Evolutionary conservation across 768 basidiomycete species (phyloP), one percentile per base, ranked within the genome.

Genomic region (Psilocybe cubensis): DNA sequence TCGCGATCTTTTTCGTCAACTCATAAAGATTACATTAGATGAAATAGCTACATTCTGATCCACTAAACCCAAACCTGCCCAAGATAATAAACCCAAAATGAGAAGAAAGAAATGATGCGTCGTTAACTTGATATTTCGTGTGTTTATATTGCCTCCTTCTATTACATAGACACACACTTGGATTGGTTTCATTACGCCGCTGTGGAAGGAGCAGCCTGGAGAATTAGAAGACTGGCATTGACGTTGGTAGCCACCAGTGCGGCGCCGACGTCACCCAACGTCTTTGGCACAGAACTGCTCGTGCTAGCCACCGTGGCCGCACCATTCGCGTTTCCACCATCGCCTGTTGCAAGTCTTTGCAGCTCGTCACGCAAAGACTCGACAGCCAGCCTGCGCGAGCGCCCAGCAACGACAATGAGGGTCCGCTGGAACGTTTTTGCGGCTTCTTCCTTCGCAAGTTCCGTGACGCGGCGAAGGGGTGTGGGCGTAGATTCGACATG

Each of bases 221-320:
- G 55, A 7, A 89, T 78, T 4, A 88, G 65, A 56, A 88, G 68
- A 60, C 80, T 83, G 1, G 79, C 80, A 40, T 73, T 68, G 10
- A 76, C 70, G 50, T 78, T 83, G 23, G 77, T 76, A 2, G 82
- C 80, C 1, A 91, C 83, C 54, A 93, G 67, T 14, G 84, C 87
- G 8, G 88, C 84, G 24, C 86, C 89, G 1, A 89, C 83, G 67
- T 92, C 88, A 0, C 93, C 93, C 1, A 93, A 67, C 0, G 90
- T 90, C 75, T 88, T 88, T 8, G 84, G 70, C 24, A 91, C 75
- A 52, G 87, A 85, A 3, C 82, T 76, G 21, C 81, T 68, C 50
- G 76, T 61, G 0, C n/a, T 20, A 5, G 75, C 64, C 17, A 74
- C 49, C 29, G n/a, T n/a, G n/a, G 25, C 25, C 33, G 52, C 3